Conservation (phyloP, 2,329 filamentous ascomycete genomes). For the Aspergillus unguis region DNA sequence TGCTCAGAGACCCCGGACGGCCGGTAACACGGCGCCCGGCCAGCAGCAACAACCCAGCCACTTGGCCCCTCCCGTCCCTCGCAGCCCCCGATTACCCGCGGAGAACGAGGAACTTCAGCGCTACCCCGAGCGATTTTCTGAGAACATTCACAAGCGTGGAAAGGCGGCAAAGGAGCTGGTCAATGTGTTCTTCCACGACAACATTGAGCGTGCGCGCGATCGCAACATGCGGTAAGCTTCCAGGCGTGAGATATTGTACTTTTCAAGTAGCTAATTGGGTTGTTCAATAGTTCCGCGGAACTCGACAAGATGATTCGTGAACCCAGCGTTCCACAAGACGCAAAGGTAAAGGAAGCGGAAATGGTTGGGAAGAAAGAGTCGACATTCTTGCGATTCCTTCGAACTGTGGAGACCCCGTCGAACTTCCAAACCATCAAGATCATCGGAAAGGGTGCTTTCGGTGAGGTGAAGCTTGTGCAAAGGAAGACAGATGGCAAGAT, state of each 20-base stretch:
- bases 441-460: constrained; percentile 97
- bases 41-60: constrained; percentile 65
- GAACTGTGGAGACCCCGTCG: constrained; percentile 86
- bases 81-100: constrained; percentile 52
- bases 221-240: constrained; percentile 80
- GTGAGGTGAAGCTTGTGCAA: constrained; percentile 95
- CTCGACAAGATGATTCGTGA: constrained; percentile 82
- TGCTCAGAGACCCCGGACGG: constrained; percentile 76
- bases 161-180: constrained; percentile 64
- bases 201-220: constrained; percentile 91
- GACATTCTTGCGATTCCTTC: constrained; percentile 87
- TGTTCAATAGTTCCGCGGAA: constrained; percentile 70
- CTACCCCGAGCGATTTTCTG: constrained; percentile 81
- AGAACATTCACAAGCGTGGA: constrained; percentile 73
- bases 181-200: constrained; percentile 92
- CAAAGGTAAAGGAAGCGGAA: constrained; percentile 81
- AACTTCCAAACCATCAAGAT: constrained; percentile 98
- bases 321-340: constrained; percentile 66
- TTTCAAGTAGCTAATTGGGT: constrained; percentile 1
- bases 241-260: too few relatives aligned
- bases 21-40: constrained; percentile 55
- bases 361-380: constrained; percentile 84
- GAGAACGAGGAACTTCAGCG: constrained; percentile 71
- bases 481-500: constrained; percentile 95
- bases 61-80: constrained; percentile 64